A percentile compares a stretch with the other conserved stretches of the same genome.
These are phyloP conservation scores for Colletotrichum nymphaeae DNA, from an alignment of 2,329 filamentous ascomycete genomes.

Conservation along the genomic window DNA sequence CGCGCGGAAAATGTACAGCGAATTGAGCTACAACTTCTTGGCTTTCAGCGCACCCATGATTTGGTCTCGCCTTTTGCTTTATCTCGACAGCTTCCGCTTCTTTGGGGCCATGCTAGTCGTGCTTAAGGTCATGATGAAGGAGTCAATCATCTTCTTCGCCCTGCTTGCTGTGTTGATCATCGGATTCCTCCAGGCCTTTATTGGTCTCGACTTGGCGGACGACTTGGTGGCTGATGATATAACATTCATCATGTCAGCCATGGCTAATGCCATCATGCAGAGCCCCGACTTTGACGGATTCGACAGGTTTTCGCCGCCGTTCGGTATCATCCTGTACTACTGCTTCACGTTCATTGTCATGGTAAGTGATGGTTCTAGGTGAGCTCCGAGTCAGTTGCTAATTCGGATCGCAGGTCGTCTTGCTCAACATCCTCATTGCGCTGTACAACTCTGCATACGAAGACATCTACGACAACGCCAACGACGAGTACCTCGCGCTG, in stretches of 20 bases:
- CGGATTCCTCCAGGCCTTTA: slow-evolving; percentile 92
- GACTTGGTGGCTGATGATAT: slow-evolving; percentile 76
- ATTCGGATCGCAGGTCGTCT: slow-evolving; percentile 61
- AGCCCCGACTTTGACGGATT: slow-evolving; percentile 91
- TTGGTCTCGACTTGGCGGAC: slow-evolving; percentile 89
- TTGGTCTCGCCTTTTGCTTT: slow-evolving; percentile 91
- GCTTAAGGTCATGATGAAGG: slow-evolving; percentile 93
- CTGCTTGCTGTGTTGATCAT: slow-evolving; percentile 85
- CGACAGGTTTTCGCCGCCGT: slow-evolving; percentile 90
- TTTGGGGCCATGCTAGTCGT: slow-evolving; percentile 99
- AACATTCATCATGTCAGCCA: slow-evolving; percentile 80
- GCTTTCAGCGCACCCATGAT: slow-evolving; percentile 97
- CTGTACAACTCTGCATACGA: slow-evolving; percentile 97
- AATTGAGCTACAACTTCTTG: slow-evolving; percentile 91
- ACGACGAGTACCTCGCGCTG: slow-evolving; percentile 94
- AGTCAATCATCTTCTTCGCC: slow-evolving; percentile 96
- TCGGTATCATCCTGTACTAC: slow-evolving; percentile 96
- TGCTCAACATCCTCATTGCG: slow-evolving; percentile 96
- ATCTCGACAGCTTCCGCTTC: slow-evolving; percentile 93
- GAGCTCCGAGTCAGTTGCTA: neutral
- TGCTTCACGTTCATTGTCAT: slow-evolving; percentile 98
- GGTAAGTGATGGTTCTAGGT: slow-evolving; percentile 60
- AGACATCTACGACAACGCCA: slow-evolving; percentile 92
- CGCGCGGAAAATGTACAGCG: slow-evolving; percentile 74
- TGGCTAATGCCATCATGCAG: slow-evolving; percentile 92